A percentile compares a stretch with the other conserved stretches of the same genome.
phyloP scores from a whole-genome alignment of 371 early-diverging fungal species.

The Mortierella sp. region DNA sequence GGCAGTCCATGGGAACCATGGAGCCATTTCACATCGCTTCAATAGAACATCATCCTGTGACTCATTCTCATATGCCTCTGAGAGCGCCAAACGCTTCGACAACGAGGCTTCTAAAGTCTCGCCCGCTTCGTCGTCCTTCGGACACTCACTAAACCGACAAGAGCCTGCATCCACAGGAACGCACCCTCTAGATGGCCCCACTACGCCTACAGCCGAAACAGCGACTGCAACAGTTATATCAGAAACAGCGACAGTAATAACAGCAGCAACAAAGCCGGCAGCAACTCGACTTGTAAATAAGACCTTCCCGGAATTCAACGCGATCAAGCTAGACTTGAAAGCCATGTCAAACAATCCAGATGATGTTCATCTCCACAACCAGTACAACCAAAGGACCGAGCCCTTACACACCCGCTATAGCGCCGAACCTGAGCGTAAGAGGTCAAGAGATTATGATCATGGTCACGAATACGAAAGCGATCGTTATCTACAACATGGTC shows the following conservation, averaged over 20 bases:
- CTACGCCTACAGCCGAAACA: neutral
- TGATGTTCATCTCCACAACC: conserved; percentile 26
- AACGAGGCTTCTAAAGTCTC: conserved; percentile 14
- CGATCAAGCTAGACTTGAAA: conserved; percentile 37
- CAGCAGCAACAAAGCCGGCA: neutral
- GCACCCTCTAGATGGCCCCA: conserved; percentile 13
- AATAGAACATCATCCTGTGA: conserved; percentile 17
- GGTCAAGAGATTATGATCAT: neutral
- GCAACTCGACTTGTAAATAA: neutral
- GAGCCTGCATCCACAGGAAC: conserved; percentile 11
- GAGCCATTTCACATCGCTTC: conserved; percentile 6
- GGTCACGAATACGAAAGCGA: neutral
- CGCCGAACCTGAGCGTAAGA: no score
- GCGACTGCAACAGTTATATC: neutral
- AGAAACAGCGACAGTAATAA: neutral
- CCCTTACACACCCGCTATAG: neutral
- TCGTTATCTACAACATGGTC: neutral
- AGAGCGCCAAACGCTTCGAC: conserved; percentile 1
- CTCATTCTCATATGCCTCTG: neutral
- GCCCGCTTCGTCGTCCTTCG: conserved; percentile 14
- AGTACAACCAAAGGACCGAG: conserved; percentile 19
- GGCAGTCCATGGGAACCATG: conserved; percentile 34
- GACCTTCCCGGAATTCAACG: conserved; percentile 16
- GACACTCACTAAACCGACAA: conserved; percentile 9
- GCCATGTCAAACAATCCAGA: conserved; percentile 38